These are phyloP conservation scores for Coprinopsis marcescibilis DNA, from an alignment of 768 basidiomycete genomes.

Conservation along the genomic window DNA sequence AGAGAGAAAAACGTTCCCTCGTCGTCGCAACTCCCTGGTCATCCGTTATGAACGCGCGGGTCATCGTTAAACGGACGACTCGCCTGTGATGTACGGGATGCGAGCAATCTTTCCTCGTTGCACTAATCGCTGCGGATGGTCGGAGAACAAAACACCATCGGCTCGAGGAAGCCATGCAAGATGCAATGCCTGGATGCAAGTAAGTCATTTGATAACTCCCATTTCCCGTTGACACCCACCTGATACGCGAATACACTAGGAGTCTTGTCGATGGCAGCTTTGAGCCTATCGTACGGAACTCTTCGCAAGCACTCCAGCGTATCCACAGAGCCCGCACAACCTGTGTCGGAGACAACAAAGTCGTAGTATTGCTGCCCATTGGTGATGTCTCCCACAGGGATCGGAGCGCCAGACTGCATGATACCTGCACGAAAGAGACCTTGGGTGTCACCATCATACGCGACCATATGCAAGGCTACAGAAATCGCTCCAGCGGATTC, in stretches of 20 bases:
- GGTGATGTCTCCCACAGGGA: slow-evolving; percentile 37
- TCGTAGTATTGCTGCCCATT: slow-evolving; percentile 44
- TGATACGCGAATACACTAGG: slow-evolving; percentile 36
- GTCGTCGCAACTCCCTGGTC: slow-evolving; percentile 56
- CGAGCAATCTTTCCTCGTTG: slow-evolving; percentile 38
- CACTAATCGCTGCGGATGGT: slow-evolving; percentile 37
- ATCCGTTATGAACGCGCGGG: too few relatives aligned
- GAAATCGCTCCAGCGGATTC: slow-evolving; percentile 49
- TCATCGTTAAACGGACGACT: too few relatives aligned
- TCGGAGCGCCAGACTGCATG: slow-evolving; percentile 45
- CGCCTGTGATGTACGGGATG: slow-evolving; percentile 45
- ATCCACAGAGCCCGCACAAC: slow-evolving; percentile 27
- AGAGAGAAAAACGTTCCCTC: slow-evolving; percentile 55
- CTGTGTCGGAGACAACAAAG: slow-evolving; percentile 27
- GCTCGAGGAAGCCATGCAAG: slow-evolving; percentile 44
- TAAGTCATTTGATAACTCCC: slow-evolving; percentile 4
- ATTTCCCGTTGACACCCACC: slow-evolving; percentile 24
- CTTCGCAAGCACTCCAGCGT: slow-evolving; percentile 36
- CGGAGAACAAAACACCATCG: slow-evolving; percentile 44
- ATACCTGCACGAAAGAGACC: slow-evolving; percentile 44
- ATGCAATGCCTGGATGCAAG: slow-evolving; percentile 39
- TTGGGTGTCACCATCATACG: slow-evolving; percentile 38
- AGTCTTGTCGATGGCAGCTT: slow-evolving; percentile 33
- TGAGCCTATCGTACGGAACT: slow-evolving; percentile 30
- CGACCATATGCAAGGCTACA: slow-evolving; percentile 44